Evolutionary conservation across 306 rosid genomes (phyloP).

Genomic region (Pterocarpus santalinus): DNA sequence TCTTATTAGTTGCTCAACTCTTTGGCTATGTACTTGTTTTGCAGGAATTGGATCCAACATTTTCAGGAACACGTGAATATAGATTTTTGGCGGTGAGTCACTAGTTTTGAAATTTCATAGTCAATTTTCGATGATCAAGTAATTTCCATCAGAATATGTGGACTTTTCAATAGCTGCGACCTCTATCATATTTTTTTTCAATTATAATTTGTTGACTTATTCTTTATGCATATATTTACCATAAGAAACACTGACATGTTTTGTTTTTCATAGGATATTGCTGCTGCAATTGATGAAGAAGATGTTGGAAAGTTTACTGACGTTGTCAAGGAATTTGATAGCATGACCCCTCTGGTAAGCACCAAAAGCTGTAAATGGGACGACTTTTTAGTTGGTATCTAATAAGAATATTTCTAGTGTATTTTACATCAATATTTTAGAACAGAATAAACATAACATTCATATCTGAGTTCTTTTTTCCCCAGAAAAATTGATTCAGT

Average conservation of each 20-base stretch:
- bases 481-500: neutral
- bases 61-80: conserved; percentile 91
- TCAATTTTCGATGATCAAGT: neutral
- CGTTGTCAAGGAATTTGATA: conserved; percentile 91
- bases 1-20: conserved; percentile 41
- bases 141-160: conserved; percentile 18
- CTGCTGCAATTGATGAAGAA: conserved; percentile 85
- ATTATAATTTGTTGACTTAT: neutral
- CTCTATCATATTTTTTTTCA: neutral
- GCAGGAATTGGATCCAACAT: conserved; percentile 97
- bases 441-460: conserved; percentile 10
- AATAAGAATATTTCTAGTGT: conserved; percentile 3
- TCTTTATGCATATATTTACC: conserved; percentile 5
- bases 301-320: conserved; percentile 87
- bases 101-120: conserved; percentile 8
- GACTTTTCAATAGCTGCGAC: neutral
- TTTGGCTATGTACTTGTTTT: conserved; percentile 44
- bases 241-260: conserved; percentile 25
- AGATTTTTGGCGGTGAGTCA: conserved; percentile 78
- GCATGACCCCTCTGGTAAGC: conserved; percentile 93
- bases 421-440: conserved; percentile 23
- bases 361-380: conserved; percentile 11
- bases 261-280: conserved; percentile 70
- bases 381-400: neutral
- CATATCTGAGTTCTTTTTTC: neutral